Conservation (phyloP, 164 flowering plant species). For the Kingdonia uniflora region DNA sequence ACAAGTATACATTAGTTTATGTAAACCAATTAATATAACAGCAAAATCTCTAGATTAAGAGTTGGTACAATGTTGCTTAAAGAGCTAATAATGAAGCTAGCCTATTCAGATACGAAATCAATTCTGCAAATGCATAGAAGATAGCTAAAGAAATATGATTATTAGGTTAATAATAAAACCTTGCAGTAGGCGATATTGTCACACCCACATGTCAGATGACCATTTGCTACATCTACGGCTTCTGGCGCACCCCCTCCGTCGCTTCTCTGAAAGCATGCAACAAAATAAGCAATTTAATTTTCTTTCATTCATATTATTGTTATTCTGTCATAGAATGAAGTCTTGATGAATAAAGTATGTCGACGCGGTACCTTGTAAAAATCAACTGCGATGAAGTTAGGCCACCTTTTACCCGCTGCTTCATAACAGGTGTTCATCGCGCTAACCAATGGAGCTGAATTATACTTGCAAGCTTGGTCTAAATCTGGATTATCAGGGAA, state of each 20-base stretch:
- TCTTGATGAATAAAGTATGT: neutral
- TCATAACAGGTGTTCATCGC: constrained; percentile 60
- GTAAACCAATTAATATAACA: too few species aligned
- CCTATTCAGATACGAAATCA: too few species aligned
- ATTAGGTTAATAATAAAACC: constrained; percentile 26
- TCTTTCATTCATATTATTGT: neutral
- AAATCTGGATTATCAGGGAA: constrained; percentile 43
- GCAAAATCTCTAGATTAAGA: too few species aligned
- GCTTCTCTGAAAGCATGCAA: constrained; percentile 53
- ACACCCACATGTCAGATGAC: constrained; percentile 77
- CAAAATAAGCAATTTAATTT: neutral
- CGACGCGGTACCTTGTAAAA: constrained; percentile 54
- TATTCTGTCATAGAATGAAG: neutral
- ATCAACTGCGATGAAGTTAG: constrained; percentile 88
- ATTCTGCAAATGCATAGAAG: too few species aligned
- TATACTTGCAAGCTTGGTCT: constrained; percentile 45
- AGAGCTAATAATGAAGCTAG: too few species aligned
- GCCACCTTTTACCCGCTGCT: constrained; percentile 73
- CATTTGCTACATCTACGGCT: constrained; percentile 70
- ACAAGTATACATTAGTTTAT: too few species aligned
- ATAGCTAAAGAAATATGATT: too few species aligned
- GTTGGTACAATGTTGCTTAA: too few species aligned
- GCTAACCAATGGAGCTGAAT: constrained; percentile 56
- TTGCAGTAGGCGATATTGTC: constrained; percentile 53
- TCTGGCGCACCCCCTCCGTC: constrained; percentile 82